A percentile compares a stretch with the other conserved stretches of the same genome.
Evolutionary conservation across 257 asterid species (phyloP).

Genomic region (Apocynum venetum): DNA sequence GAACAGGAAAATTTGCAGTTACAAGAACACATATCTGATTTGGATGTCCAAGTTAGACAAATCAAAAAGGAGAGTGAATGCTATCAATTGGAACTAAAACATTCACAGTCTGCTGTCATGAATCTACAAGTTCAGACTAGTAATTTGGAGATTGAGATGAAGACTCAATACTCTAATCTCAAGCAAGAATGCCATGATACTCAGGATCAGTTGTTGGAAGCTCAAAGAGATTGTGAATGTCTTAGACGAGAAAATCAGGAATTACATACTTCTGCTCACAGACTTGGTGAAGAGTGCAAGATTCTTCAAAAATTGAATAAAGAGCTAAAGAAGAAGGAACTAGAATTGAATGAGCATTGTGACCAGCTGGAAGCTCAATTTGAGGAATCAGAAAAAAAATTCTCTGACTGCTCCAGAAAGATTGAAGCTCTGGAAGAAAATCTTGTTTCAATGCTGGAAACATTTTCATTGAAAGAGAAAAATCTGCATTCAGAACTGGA

Average conservation of each 20-base stretch:
- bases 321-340: constrained; percentile 40
- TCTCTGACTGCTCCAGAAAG: constrained; percentile 39
- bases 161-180: constrained; percentile 32
- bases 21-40: constrained; percentile 23
- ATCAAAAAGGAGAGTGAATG: constrained; percentile 42
- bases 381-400: constrained; percentile 32
- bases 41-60: constrained; percentile 36
- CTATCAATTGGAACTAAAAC: constrained; percentile 32
- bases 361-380: constrained; percentile 39
- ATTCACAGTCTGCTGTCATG: constrained; percentile 25
- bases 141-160: constrained; percentile 38
- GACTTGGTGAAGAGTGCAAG: constrained; percentile 27
- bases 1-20: constrained; percentile 39
- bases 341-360: constrained; percentile 36
- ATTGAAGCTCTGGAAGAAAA: constrained; percentile 46
- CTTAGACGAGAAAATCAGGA: constrained; percentile 42
- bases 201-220: constrained; percentile 31
- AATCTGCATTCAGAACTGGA: constrained; percentile 41
- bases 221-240: constrained; percentile 43
- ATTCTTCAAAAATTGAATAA: constrained; percentile 32
- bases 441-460: constrained; percentile 36
- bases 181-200: constrained; percentile 32
- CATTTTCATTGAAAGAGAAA: constrained; percentile 43
- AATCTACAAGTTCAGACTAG: constrained; percentile 44
- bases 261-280: constrained; percentile 28